A percentile compares a stretch with the other conserved stretches of the same genome.
These are phyloP conservation scores for Pleomassaria siparia DNA, from an alignment of 2,329 filamentous ascomycete genomes.

Conservation along the genomic window DNA sequence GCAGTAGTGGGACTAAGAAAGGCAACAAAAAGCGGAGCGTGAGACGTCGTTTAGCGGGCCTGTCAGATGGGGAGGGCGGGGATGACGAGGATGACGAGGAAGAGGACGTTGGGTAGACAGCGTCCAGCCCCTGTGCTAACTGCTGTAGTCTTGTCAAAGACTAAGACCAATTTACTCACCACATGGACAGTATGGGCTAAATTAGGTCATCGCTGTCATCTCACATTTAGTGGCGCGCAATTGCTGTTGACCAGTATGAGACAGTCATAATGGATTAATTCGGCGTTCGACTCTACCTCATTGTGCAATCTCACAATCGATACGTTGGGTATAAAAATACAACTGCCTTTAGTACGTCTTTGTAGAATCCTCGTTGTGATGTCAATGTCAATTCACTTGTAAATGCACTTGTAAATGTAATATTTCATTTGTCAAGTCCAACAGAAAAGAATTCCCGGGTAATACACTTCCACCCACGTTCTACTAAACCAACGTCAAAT, in stretches of 20 bases:
- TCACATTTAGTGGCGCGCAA: not conserved
- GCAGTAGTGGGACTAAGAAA: conserved; percentile 40
- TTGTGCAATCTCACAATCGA: not conserved
- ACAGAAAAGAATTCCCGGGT: too few species aligned
- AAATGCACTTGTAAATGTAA: too few species aligned
- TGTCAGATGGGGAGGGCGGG: conserved; percentile 58
- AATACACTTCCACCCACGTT: too few species aligned
- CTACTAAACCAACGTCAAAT: too few species aligned
- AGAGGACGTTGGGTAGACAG: conserved; percentile 58
- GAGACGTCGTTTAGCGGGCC: conserved; percentile 31
- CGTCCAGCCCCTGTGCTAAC: conserved; percentile 63
- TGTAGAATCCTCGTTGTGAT: too few species aligned
- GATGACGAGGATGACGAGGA: conserved; percentile 64
- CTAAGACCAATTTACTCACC: not conserved
- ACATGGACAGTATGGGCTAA: conserved; percentile 54
- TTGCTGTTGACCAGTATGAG: not conserved
- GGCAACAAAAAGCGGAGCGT: conserved; percentile 39
- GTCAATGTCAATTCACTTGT: too few species aligned
- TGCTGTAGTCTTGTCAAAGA: not conserved
- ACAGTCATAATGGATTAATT: not conserved
- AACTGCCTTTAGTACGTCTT: not conserved
- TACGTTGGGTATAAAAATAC: not conserved
- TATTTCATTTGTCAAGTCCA: too few species aligned
- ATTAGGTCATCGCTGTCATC: conserved; percentile 54
- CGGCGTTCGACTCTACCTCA: not conserved